Base-by-base conservation (phyloP, 257 asterid genomes). In the Jaltomata sinuosa region DNA sequence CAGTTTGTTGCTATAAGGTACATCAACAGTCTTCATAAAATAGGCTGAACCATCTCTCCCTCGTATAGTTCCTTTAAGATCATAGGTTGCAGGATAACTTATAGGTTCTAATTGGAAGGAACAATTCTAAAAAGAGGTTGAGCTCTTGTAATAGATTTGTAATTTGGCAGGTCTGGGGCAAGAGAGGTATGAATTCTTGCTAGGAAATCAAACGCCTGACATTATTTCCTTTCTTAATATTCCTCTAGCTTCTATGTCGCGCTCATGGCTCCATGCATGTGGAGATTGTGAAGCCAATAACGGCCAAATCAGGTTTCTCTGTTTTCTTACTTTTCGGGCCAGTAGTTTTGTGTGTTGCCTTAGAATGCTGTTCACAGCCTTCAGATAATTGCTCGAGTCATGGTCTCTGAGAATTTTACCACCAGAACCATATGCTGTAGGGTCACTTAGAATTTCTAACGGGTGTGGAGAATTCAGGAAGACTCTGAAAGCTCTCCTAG, bases 391-490 rank as follows among this genome's bases (percentile, higher is more conserved):
- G 91, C 94, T 92, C 10, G 97, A 92, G 62, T 95, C 96, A 50
- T 95, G 99, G 91, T 95, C 97, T 91, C 99, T 85, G 1, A 93
- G 57, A 85, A 94, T 95, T 31, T 94, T 91, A 12, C 97, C 99
- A 79, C 92, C 93, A 1, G 96, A 92, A 12, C 98, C 98, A 42
- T 95, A 95, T 0, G 99, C 98, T 27, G 91, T 85, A 3, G 97
- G 97, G 55, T 92, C 94, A 65, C 98, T 91, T 8, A 95, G 91
- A n/a, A 95, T 95, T 81, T 94, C 97, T 0, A 94, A 80, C 1
- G 99, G 99, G 57, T 95, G 99, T 34, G 99, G 99, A 40, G 95
- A 86, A 79, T 95, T 95, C 10, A 95, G 87, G 86, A 95, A 95
- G 27, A 91, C 92, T 82, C 89, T 84, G 21, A 93, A 29, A 47